Percentiles rank a stretch among this genome's conserved stretches.
phyloP scores from a whole-genome alignment of 176 grass and related monocot species.

The Dactylis glomerata region DNA sequence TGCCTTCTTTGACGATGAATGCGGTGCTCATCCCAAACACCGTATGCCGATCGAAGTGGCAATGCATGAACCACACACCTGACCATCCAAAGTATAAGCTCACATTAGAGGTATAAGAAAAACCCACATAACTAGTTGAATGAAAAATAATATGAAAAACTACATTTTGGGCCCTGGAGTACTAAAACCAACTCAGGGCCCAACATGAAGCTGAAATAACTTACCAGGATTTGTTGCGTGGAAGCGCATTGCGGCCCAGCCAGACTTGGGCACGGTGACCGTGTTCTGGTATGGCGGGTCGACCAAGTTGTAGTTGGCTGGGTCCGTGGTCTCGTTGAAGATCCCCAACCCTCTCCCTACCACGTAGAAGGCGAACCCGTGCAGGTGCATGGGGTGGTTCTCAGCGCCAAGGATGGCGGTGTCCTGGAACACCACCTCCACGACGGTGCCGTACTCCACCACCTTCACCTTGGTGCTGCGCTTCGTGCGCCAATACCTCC shows the following conservation, averaged over 20 bases:
- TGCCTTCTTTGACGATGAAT: not conserved
- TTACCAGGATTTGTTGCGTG: not conserved
- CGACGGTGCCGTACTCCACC: slow-evolving; percentile 38
- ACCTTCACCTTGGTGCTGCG: slow-evolving; percentile 64
- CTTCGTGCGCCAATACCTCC: not conserved
- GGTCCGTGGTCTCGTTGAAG: slow-evolving; percentile 14
- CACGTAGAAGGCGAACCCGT: slow-evolving; percentile 38
- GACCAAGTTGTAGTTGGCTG: slow-evolving; percentile 8
- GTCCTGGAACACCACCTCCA: slow-evolving; percentile 46
- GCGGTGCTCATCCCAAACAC: not conserved
- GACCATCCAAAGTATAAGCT: not conserved
- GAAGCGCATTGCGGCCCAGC: not conserved
- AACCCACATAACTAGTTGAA: too few species aligned
- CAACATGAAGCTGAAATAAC: not conserved
- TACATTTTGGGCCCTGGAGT: too few species aligned
- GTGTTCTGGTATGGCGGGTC: slow-evolving; percentile 41
- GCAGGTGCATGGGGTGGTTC: slow-evolving; percentile 42
- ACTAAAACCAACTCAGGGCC: too few species aligned
- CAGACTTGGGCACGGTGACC: slow-evolving; percentile 16
- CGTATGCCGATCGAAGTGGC: not conserved
- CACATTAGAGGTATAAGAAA: not conserved
- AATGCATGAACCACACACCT: not conserved
- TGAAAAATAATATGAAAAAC: too few species aligned
- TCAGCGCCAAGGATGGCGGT: slow-evolving; percentile 8
- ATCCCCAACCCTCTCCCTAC: slow-evolving; percentile 24